Percentiles rank a stretch among this genome's conserved stretches.
These are phyloP conservation scores for Solanum chilense DNA, from an alignment of 257 asterid genomes.

Conservation along the genomic window DNA sequence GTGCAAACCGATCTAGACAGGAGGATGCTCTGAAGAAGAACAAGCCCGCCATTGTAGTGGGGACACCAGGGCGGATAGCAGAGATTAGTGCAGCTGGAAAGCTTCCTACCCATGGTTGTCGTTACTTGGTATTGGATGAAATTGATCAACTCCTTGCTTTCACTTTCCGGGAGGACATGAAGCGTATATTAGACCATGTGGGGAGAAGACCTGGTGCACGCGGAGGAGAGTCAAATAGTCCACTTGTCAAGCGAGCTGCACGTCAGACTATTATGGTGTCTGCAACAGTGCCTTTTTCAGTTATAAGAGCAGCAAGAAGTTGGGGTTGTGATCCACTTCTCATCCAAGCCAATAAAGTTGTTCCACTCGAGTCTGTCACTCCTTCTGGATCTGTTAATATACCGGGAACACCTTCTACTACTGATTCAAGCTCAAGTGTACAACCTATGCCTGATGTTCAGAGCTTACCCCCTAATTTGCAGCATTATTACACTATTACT, in stretches of 20 bases:
- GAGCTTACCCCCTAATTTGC: slow-evolving; percentile 79
- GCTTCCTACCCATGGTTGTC: slow-evolving; percentile 85
- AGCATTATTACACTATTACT: slow-evolving; percentile 62
- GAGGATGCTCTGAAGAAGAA: slow-evolving; percentile 93
- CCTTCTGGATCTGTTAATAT: slow-evolving; percentile 23
- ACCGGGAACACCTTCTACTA: slow-evolving; percentile 26
- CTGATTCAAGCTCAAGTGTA: slow-evolving; percentile 13
- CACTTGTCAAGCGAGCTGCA: slow-evolving; percentile 21
- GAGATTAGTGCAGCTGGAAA: slow-evolving; percentile 85
- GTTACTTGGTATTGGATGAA: slow-evolving; percentile 78
- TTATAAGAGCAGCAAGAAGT: slow-evolving; percentile 78
- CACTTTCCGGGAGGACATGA: slow-evolving; percentile 86
- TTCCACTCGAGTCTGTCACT: slow-evolving; percentile 48
- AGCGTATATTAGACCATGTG: slow-evolving; percentile 82
- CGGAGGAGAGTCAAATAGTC: slow-evolving; percentile 5
- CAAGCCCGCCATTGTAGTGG: slow-evolving; percentile 80
- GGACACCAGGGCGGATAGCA: slow-evolving; percentile 94
- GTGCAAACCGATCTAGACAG: slow-evolving; percentile 88
- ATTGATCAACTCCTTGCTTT: slow-evolving; percentile 91
- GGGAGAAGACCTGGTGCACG: slow-evolving; percentile 65
- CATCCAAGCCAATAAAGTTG: slow-evolving; percentile 61
- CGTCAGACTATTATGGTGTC: slow-evolving; percentile 94
- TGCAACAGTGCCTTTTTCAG: slow-evolving; percentile 93
- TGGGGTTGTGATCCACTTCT: slow-evolving; percentile 91
- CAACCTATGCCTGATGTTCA: slow-evolving; percentile 39